Base-by-base conservation (phyloP, 2,329 filamentous ascomycete species). In the Nigrospora oryzae region DNA sequence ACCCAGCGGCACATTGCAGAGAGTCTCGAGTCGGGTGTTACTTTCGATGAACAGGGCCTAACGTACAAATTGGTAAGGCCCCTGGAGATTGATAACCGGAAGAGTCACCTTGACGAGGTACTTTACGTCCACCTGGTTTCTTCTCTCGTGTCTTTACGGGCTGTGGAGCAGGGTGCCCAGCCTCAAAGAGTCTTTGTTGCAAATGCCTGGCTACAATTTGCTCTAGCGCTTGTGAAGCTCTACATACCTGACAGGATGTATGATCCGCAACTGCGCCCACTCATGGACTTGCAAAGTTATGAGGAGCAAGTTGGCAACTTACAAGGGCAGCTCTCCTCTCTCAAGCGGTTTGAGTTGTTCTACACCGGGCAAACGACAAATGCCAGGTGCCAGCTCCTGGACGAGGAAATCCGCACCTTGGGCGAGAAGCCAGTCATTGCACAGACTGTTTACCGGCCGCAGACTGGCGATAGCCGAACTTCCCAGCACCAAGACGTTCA, bases 201-300 rank as follows among this genome's bases (percentile, higher is more conserved):
- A 16, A 64, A 84, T 17, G 83, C 86, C 5, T 93, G 90, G 80
- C 73, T 89, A 28, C 74, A 84, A 42, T 81, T 95, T 48, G 84
- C 87, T 2, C 65, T 90, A 16, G 83, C 83, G 14, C 79, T 84
- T 35, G 71, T 97, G 40, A 77, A 78, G 49, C 72, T 96, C 3
- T 96, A 91, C 57, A 81, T 97, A 3, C 90, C 94, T 0, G 84
- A 95, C 61, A 83, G 84, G 52, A 77, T 86, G 4, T 93, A 91
- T 56, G 93, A 98, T 61, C 93, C 93, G 1, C 77, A 83, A 47
- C 69, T 83, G 46, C 71, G 76, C 42, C 77, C 79, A 5, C 70
- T 77, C 42, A 75, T 95, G 15, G 83, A 89, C 53, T 76, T 79
- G 16, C 68, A 74, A 37, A 77, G 75, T 43, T 71, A 75, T 44